These are phyloP conservation scores for Eutrema salsugineum DNA, from an alignment of 441 rosid species.

Conservation along the genomic window DNA sequence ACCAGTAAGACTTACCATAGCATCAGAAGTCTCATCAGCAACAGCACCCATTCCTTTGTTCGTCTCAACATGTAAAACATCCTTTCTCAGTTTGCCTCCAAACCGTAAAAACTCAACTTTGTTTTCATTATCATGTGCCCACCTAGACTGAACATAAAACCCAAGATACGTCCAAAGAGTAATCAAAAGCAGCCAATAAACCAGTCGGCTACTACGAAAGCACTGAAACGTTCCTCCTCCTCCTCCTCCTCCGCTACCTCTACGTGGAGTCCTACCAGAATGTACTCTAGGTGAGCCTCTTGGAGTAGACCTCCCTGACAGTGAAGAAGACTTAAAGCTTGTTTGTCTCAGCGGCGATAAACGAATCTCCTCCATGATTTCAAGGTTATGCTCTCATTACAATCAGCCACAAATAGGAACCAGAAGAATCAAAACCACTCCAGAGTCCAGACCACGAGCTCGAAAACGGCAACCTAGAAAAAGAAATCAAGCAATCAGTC, in stretches of 20 bases:
- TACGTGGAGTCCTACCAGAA: conserved; percentile 69
- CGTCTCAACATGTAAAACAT: conserved; percentile 22
- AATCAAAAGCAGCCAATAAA: conserved; percentile 81
- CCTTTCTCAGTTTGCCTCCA: conserved; percentile 39
- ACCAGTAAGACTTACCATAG: conserved; percentile 31
- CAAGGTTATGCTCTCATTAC: not conserved
- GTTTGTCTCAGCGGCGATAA: conserved; percentile 55
- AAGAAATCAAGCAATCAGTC: not conserved
- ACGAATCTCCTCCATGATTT: conserved; percentile 44
- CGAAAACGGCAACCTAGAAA: not conserved
- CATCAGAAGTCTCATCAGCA: conserved; percentile 43
- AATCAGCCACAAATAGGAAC: not conserved
- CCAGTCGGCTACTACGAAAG: conserved; percentile 62
- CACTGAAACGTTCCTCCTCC: conserved; percentile 42
- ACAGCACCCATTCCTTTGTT: conserved; percentile 39
- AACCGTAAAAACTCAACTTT: conserved; percentile 61
- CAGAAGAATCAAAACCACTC: not conserved
- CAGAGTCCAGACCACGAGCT: not conserved
- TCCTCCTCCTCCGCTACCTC: conserved; percentile 53
- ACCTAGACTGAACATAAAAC: conserved; percentile 82
- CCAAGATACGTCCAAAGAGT: conserved; percentile 89
- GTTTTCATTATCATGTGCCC: conserved; percentile 79
- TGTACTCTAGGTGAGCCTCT: conserved; percentile 61
- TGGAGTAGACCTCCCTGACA: conserved; percentile 74
- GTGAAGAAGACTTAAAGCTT: conserved; percentile 50